Conservation (phyloP, 768 basidiomycete species). For the Amanita jacksonii region DNA sequence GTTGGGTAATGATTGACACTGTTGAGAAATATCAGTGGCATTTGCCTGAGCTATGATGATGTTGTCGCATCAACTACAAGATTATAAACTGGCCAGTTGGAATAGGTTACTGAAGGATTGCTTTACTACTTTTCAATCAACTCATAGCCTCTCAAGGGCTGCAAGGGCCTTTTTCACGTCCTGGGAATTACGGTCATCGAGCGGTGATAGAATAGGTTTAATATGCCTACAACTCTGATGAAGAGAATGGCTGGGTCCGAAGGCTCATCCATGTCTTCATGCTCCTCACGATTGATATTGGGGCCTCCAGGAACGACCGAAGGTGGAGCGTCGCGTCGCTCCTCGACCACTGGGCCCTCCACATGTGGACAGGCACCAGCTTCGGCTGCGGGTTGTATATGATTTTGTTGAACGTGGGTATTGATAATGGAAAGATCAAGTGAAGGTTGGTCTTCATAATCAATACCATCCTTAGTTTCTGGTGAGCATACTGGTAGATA, state of each 20-base stretch:
- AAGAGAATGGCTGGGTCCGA: neutral
- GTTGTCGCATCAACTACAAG: too few relatives aligned
- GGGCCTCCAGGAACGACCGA: neutral
- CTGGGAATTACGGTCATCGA: too few relatives aligned
- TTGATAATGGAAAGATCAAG: neutral
- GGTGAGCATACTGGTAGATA: neutral
- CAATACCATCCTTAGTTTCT: neutral
- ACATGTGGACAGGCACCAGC: neutral
- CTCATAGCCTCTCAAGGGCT: too few relatives aligned
- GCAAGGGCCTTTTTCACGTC: too few relatives aligned
- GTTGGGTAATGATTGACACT: too few relatives aligned
- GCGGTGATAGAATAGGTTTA: too few relatives aligned
- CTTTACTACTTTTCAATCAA: too few relatives aligned
- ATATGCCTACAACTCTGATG: neutral
- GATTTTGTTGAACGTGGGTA: neutral
- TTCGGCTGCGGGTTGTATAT: neutral
- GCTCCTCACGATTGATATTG: neutral
- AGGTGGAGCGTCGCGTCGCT: neutral
- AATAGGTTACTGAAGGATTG: too few relatives aligned
- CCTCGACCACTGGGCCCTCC: neutral
- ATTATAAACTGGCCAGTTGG: too few relatives aligned
- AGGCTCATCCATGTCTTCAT: neutral
- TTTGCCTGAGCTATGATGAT: too few relatives aligned
- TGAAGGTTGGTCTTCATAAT: neutral
- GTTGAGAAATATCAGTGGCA: too few relatives aligned